A percentile compares a stretch with the other conserved stretches of the same genome.
Evolutionary conservation across 108 stramenopile genomes (phyloP).

Genomic region (Skeletonema costatum): DNA sequence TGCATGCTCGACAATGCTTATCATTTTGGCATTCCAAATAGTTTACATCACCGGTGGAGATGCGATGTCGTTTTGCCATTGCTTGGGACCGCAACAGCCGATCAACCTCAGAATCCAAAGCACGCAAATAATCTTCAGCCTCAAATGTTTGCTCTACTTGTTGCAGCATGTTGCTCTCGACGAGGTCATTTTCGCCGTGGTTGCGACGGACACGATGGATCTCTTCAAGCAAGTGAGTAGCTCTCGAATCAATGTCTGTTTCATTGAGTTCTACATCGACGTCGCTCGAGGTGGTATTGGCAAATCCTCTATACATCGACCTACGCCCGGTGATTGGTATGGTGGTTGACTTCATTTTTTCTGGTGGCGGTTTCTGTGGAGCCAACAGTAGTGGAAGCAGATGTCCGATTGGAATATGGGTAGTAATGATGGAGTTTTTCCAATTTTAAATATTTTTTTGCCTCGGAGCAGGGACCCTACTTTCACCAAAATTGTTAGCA

Average conservation of each 20-base stretch:
- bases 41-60: neutral
- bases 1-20: constrained; percentile 5
- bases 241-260: no score
- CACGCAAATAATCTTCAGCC: constrained; percentile 1
- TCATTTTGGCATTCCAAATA: neutral
- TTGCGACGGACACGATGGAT: neutral
- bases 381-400: no score
- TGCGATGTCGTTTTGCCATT: neutral
- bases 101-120: constrained; percentile 29
- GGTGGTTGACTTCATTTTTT: no score
- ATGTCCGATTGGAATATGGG: no score
- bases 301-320: neutral
- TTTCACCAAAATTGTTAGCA: no score
- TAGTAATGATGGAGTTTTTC: no score
- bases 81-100: constrained; percentile 18
- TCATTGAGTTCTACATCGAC: no score
- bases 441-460: neutral
- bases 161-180: constrained; percentile 26
- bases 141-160: constrained; percentile 21
- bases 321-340: neutral
- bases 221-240: neutral
- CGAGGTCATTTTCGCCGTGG: neutral
- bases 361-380: no score
- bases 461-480: no score
- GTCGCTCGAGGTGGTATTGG: no score